Base-by-base conservation (phyloP, 169 alveolate genomes). In the Plasmodium coatneyi region DNA sequence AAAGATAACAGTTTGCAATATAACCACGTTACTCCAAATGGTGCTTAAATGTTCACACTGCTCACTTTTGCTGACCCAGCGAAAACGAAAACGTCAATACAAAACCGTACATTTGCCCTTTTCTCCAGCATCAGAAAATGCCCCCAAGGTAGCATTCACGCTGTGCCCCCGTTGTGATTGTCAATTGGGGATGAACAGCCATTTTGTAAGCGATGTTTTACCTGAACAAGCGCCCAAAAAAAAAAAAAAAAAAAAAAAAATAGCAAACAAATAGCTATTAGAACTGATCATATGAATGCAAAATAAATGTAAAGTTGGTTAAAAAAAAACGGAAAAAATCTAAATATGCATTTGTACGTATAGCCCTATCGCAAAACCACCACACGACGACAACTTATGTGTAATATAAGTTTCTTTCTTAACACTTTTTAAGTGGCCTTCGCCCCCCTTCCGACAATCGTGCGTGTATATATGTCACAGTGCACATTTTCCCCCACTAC, bases 321-420 rank as follows among this genome's bases (percentile, higher is more conserved):
- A 78, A 78, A 78, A 78, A 36, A 78, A 39, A 34, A 39, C 41
- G 52, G 36, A 78, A 78, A 78, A 78, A 39, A 30, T 78, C 52
- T 28, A 78, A 70, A 19, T 25, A 66, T 19, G 34, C 19, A 80
- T 80, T 28, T 74, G 54, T 43, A 74, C 66, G 60, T 46, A 80
- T 19, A 41, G 46, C 54, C 16, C 72, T 43, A 25, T 49, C 41
- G 41, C 32, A 43, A 25, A 80, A n/a, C 7, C 71, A 43, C 60
- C 66, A 80, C 54, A 34, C 49, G 46, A 6, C 32, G 60, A 25
- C 39, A 80, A 43, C 66, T 80, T 80, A 32, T n/a, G 60, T 43
- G 41, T 46, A 6, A 41, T n/a, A 9, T 39, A 80, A 49, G 19
- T 41, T 80, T 25, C 49, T 66, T 66, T 22, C 76, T 66, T 28